Evolutionary conservation across 2,329 filamentous ascomycete species (phyloP).

Genomic region (Catunica adiposa): DNA sequence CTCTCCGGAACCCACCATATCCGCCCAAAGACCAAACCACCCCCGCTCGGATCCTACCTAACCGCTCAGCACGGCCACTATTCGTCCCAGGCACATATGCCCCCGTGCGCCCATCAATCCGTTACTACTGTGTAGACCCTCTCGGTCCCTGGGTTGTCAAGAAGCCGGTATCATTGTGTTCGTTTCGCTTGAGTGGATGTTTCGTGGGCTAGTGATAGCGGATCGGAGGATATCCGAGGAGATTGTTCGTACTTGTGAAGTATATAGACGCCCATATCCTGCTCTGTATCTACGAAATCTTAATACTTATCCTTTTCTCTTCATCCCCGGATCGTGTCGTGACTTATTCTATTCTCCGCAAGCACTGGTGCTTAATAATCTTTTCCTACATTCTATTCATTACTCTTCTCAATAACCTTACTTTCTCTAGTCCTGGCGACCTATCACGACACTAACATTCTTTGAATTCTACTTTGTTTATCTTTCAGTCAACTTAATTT

Average conservation of each 20-base stretch:
- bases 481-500: slow-evolving; percentile 16
- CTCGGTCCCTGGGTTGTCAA: no score
- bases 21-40: background rate
- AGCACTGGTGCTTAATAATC: slow-evolving; percentile 34
- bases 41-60: background rate
- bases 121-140: no score
- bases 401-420: slow-evolving; percentile 16
- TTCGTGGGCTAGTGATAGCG: no score
- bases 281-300: slow-evolving; percentile 14
- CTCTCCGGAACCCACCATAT: background rate
- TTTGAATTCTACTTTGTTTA: slow-evolving; percentile 19
- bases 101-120: no score
- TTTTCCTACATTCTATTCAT: slow-evolving; percentile 16
- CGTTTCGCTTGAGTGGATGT: no score
- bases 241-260: no score
- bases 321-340: slow-evolving; percentile 12
- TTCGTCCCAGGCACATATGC: background rate
- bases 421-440: background rate
- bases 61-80: background rate
- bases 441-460: background rate
- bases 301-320: slow-evolving; percentile 17
- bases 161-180: no score
- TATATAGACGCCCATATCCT: background rate
- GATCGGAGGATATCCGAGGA: no score
- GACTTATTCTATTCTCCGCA: slow-evolving; percentile 20